Conservation (phyloP, 1,284 basidiomycete species). For the Chondrostereum purpureum region DNA sequence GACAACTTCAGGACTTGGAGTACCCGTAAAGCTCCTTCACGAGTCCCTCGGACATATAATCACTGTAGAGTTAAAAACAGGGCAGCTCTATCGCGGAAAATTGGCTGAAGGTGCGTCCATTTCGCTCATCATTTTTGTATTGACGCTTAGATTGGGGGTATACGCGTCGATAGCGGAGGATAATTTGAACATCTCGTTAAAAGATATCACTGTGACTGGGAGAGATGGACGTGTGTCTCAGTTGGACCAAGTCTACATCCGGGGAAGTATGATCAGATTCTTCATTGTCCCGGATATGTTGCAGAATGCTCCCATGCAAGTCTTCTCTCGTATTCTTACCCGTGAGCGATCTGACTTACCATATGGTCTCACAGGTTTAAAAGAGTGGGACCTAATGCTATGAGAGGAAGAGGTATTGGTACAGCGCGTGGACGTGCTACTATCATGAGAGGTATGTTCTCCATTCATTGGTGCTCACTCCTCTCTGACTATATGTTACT, state of each 20-base stretch:
- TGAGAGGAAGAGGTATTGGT: constrained; percentile 98
- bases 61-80: constrained; percentile 97
- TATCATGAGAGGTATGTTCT: constrained; percentile 80
- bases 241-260: constrained; percentile 97
- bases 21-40: constrained; percentile 89
- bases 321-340: constrained; percentile 21
- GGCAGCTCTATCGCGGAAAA: constrained; percentile 95
- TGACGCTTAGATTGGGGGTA: no score
- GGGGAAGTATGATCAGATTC: constrained; percentile 96
- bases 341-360: no score
- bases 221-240: constrained; percentile 99
- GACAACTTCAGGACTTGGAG: constrained; percentile 65
- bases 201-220: constrained; percentile 96
- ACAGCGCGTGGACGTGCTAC: constrained; percentile 94
- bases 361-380: constrained; percentile 82
- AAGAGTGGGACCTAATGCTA: constrained; percentile 95
- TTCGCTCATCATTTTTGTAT: constrained; percentile 9
- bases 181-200: constrained; percentile 94
- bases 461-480: constrained; percentile 14
- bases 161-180: constrained; percentile 80
- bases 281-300: constrained; percentile 99
- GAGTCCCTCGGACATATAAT: constrained; percentile 95
- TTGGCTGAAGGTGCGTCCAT: constrained; percentile 78
- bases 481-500: constrained; percentile 5
- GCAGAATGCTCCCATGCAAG: constrained; percentile 97